phyloP scores from a whole-genome alignment of 768 basidiomycete species.

The Hypholoma fasciculare region DNA sequence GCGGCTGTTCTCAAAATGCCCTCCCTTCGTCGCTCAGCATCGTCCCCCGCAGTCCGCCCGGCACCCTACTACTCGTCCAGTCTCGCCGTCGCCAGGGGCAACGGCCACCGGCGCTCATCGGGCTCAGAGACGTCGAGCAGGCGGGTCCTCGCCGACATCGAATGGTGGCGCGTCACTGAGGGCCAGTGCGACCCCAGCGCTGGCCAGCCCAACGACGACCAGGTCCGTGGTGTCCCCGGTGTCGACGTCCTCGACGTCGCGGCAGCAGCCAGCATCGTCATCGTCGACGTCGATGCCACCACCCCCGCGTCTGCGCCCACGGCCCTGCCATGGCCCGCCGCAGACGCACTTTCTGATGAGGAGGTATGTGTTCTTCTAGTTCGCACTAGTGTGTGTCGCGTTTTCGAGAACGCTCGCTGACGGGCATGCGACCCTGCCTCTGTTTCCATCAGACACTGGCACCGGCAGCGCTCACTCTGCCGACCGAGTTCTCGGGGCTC shows the following conservation, averaged over 20 bases:
- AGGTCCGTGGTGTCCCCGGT: slow-evolving; percentile 38
- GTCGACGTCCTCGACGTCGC: slow-evolving; percentile 22
- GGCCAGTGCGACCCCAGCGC: slow-evolving; percentile 57
- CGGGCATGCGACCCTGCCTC: slow-evolving; percentile 1
- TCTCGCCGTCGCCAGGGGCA: slow-evolving; percentile 31
- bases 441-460: slow-evolving; percentile 23
- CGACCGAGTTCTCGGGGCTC: slow-evolving; percentile 53
- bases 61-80: slow-evolving; percentile 58
- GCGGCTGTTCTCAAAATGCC: slow-evolving; percentile 56
- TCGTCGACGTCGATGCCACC: slow-evolving; percentile 38
- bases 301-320: slow-evolving; percentile 32
- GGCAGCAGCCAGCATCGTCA: slow-evolving; percentile 30
- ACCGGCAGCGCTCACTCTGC: slow-evolving; percentile 23
- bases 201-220: slow-evolving; percentile 45
- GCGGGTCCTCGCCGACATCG: slow-evolving; percentile 82
- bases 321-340: slow-evolving; percentile 32
- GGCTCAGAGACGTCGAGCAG: slow-evolving; percentile 65
- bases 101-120: slow-evolving; percentile 61
- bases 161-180: slow-evolving; percentile 83
- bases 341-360: neutral
- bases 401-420: neutral
- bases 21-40: slow-evolving; percentile 78
- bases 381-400: neutral
- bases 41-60: slow-evolving; percentile 66
- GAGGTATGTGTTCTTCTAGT: no score